A percentile compares a stretch with the other conserved stretches of the same genome.
Evolutionary conservation across 352 stramenopile genomes (phyloP).

Genomic region (Phytophthora ohioensis): DNA sequence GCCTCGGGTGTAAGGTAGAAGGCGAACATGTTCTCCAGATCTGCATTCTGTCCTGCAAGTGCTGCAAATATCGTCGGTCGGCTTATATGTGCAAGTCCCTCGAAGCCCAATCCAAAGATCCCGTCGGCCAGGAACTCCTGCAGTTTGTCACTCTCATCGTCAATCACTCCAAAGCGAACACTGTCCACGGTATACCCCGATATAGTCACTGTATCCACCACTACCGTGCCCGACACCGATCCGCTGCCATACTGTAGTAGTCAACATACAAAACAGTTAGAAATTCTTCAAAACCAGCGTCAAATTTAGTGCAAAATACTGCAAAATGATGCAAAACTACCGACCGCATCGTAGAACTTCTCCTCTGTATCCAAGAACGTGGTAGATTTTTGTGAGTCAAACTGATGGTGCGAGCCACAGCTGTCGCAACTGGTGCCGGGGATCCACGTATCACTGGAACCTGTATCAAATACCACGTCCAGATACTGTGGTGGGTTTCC

Average conservation of each 20-base stretch:
- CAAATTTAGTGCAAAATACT: slow-evolving; percentile 3
- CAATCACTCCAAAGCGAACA: slow-evolving; percentile 81
- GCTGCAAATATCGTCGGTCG: slow-evolving; percentile 84
- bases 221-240: slow-evolving; percentile 79
- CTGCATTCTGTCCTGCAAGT: slow-evolving; percentile 69
- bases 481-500: slow-evolving; percentile 72
- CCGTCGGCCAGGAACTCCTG: slow-evolving; percentile 89
- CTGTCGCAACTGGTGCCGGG: slow-evolving; percentile 54
- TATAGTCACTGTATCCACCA: slow-evolving; percentile 76
- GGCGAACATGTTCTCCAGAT: slow-evolving; percentile 88
- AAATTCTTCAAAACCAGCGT: slow-evolving; percentile 9
- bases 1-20: slow-evolving; percentile 89
- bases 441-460: slow-evolving; percentile 87
- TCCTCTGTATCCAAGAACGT: slow-evolving; percentile 80
- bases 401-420: slow-evolving; percentile 68
- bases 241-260: slow-evolving; percentile 77
- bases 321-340: slow-evolving; percentile 8
- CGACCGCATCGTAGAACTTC: slow-evolving; percentile 75
- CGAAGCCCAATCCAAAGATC: slow-evolving; percentile 88
- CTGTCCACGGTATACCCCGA: slow-evolving; percentile 74
- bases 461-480: slow-evolving; percentile 84
- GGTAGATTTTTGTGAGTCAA: slow-evolving; percentile 58
- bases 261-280: slow-evolving; percentile 15
- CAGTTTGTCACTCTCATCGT: slow-evolving; percentile 72
- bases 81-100: slow-evolving; percentile 89